Base-by-base conservation (phyloP, 495 filamentous ascomycete species). In the Hyaloscypha variabilis region DNA sequence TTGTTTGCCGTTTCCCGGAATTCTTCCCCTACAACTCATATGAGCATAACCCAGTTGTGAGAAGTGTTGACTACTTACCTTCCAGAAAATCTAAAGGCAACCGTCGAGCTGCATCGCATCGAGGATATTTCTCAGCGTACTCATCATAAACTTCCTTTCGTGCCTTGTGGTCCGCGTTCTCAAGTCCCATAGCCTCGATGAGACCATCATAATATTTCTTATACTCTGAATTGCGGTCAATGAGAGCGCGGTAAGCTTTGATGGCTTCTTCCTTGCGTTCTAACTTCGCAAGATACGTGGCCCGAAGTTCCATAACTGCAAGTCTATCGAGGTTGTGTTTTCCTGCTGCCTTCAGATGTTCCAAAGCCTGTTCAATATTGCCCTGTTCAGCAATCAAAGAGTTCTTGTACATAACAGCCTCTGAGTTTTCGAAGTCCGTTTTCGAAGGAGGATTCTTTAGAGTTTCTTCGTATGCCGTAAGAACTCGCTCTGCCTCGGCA, bases 321-420 rank as follows among this genome's bases (percentile, higher is more conserved):
- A 94, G 83, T 31, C 91, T 87, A 74, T 99, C 95, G 54, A 94
- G 84, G 74, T 87, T 91, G 68, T 87, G 79, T 81, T 93, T 91
- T 49, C 83, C 83, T 54, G 91, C 84, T 8, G 82, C 82, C 67
- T 97, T 89, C 13, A 99, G 79, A 74, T 99, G 92, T 56, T 96
- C 90, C 74, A 99, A 74, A 21, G 95, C 95, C 70, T 88, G 82
- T 70, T 92, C 84, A 21, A 85, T 80, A 52, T 98, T 87, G 13
- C 93, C 92, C 29, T 81, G 80, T 75, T 97, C 96, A 31, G 92
- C 93, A 74, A 99, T 97, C 65, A 99, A 90, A 23, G 84, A 83
- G 75, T 98, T 99, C 78, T 96, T 97, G 79, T 99, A 99, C 75
- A 99, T 81, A 17, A 90, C 82, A 24, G 95, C 94, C 77, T 99